phyloP scores from a whole-genome alignment of 441 rosid species.

The Adansonia madagascariensis region DNA sequence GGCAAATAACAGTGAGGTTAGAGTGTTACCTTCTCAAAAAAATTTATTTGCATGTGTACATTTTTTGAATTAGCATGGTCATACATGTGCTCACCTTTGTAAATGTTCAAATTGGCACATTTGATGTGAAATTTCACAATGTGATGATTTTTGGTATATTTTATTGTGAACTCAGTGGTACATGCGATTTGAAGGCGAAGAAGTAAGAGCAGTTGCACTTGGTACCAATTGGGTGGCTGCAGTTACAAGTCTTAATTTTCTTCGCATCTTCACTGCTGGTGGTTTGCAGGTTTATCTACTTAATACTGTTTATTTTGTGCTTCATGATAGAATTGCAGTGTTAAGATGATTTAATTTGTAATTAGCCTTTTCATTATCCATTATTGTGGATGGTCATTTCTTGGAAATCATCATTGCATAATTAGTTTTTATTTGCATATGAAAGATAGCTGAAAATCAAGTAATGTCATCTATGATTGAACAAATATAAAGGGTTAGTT shows the following conservation, averaged over 20 bases:
- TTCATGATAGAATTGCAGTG: background rate
- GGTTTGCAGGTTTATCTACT: slow-evolving; percentile 81
- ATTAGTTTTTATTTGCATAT: background rate
- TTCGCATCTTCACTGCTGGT: slow-evolving; percentile 83
- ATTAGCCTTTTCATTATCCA: background rate
- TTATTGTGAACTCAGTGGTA: slow-evolving; percentile 72
- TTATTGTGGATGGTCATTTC: background rate
- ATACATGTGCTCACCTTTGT: background rate
- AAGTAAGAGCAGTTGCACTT: slow-evolving; percentile 80
- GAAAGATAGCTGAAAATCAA: background rate
- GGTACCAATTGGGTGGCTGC: slow-evolving; percentile 91
- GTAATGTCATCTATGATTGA: slow-evolving; percentile 11
- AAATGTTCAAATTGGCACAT: background rate
- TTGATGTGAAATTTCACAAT: slow-evolving; percentile 17
- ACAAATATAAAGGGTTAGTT: background rate
- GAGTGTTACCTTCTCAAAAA: slow-evolving; percentile 23
- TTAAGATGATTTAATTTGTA: background rate
- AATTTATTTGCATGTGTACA: slow-evolving; percentile 14
- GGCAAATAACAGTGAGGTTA: slow-evolving; percentile 93
- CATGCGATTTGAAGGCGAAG: slow-evolving; percentile 97
- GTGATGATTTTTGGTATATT: slow-evolving; percentile 30
- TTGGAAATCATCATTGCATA: slow-evolving; percentile 3
- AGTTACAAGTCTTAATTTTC: slow-evolving; percentile 81
- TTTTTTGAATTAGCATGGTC: background rate
- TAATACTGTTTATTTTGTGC: slow-evolving; percentile 21